Base-by-base conservation (phyloP, 495 filamentous ascomycete genomes). In the Cetradonia linearis region DNA sequence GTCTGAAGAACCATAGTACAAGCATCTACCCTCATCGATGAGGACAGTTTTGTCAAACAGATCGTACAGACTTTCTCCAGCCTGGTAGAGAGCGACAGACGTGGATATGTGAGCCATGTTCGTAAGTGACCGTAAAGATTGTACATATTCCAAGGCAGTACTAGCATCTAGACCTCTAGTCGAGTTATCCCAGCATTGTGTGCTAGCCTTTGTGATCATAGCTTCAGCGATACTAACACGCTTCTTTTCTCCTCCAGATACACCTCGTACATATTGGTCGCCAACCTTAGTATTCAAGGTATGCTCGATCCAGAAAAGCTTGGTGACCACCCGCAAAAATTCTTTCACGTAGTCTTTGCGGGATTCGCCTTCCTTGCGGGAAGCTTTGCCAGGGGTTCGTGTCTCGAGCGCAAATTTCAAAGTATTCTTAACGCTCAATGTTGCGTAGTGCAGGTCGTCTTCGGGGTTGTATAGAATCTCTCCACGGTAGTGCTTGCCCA, bases 271-370 rank as follows among this genome's bases (percentile, higher is more conserved):
- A 4, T 81, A 74, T 33, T 82, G 81, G 60, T 87, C 80, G 6
- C 86, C 86, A 37, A 90, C 79, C 67, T 80, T 84, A 0, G 86
- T 89, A 33, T 78, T 77, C 58, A 85, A 66, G 0, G 79, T 82
- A 66, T 88, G 84, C 61, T 86, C 82, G 36, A 87, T 88, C 76
- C 86, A 87, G 62, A 95, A 93, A 37, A 91, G 75, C 63, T 88
- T 85, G 40, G 87, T 77, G 42, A 93, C 77, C 1, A 87, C 83
- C 20, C 83, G 73, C 7, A 89, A 76, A 60, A 89, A 85, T 42
- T 85, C 83, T 31, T 77, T 70, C 34, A 82, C 82, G 63, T 87
- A 91, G 49, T 83, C 78, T 48, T 73, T 73, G 16, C 82, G 74
- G 42, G 74, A 77, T 67, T 88, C 83, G 3, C 83, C 84, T 54